A percentile compares a stretch with the other conserved stretches of the same genome.
These are phyloP conservation scores for Naganishia cerealis DNA, from an alignment of 1,284 basidiomycete genomes.

Conservation along the genomic window DNA sequence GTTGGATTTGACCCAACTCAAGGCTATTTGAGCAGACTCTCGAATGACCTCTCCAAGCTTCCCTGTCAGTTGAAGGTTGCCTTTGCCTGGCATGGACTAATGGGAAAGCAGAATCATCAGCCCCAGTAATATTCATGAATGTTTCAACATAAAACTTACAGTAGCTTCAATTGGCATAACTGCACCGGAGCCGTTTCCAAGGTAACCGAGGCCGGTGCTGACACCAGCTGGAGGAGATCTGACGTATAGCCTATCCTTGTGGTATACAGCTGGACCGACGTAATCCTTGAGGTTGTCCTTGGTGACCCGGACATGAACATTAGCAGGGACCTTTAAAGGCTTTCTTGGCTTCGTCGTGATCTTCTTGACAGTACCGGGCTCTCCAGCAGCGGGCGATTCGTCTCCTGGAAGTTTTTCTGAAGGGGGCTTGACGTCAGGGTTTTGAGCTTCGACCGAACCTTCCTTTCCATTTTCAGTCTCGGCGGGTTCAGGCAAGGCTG, in stretches of 20 bases:
- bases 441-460: slow-evolving; percentile 47
- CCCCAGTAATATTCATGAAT: too few species aligned
- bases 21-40: slow-evolving; percentile 89
- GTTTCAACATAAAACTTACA: slow-evolving; percentile 58
- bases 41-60: slow-evolving; percentile 97
- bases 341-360: slow-evolving; percentile 71
- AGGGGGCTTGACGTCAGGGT: slow-evolving; percentile 52
- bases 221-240: slow-evolving; percentile 83
- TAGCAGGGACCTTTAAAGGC: slow-evolving; percentile 77
- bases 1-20: slow-evolving; percentile 90
- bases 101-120: neutral
- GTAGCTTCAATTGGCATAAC: slow-evolving; percentile 96
- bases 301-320: slow-evolving; percentile 77
- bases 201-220: slow-evolving; percentile 88
- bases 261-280: slow-evolving; percentile 91
- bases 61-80: slow-evolving; percentile 83
- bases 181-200: slow-evolving; percentile 92
- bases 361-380: slow-evolving; percentile 46
- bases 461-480: slow-evolving; percentile 36
- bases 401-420: slow-evolving; percentile 52
- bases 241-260: slow-evolving; percentile 89
- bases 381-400: slow-evolving; percentile 33
- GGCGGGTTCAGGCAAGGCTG: slow-evolving; percentile 70
- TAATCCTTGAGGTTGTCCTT: slow-evolving; percentile 90
- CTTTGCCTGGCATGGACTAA: slow-evolving; percentile 88